Base-by-base conservation (phyloP, 2,329 filamentous ascomycete species). In the Colletotrichum melonis region DNA sequence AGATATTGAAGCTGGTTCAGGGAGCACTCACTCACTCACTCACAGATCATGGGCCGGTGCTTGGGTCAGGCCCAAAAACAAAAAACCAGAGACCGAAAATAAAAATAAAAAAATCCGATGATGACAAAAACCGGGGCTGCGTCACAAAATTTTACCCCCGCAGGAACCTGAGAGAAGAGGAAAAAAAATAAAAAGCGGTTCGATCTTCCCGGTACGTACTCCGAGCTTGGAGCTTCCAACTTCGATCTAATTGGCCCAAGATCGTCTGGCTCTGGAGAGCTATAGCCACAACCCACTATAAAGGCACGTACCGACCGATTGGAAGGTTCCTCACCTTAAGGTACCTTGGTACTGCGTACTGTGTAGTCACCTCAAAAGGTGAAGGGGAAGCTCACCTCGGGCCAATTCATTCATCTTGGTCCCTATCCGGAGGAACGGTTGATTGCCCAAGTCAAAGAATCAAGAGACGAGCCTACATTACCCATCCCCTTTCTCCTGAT, bases 131-230 rank as follows among this genome's bases (percentile, higher is more conserved):
- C 55, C 32, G 74, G 73, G 73, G 66, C 73, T 56, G 69, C 73
- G 49, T 73, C 69, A 76, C 73, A 76, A 76, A 76, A 73, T 75
- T 76, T 76, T 75, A 74, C 72, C 74, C 72, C 69, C 72, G 69
- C 66, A 70, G 14, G 38, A 74, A 74, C 32, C 32, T 32, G 66
- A 63, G 19, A 49, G 8, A 63, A 65, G 26, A 64, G 63, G 58
- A 24, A 63, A 35, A 8, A 4, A 19, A 22, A n/a, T 35, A 11
- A 24, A 38, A 57, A 38, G 55, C 46, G 55, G 46, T 73, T 60
- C 70, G 58, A 14, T 67, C 9, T 38, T 32, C 22, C 42, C 55
- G 67, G 63, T 73, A 71, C 67, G 70, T 9, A 3, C 1, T 6
- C 11, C 5, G 12, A 22, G 19, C 42, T 49, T 49, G 19, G 42